phyloP scores from a whole-genome alignment of 352 stramenopile species.

The Globisporangium carolinianum region DNA sequence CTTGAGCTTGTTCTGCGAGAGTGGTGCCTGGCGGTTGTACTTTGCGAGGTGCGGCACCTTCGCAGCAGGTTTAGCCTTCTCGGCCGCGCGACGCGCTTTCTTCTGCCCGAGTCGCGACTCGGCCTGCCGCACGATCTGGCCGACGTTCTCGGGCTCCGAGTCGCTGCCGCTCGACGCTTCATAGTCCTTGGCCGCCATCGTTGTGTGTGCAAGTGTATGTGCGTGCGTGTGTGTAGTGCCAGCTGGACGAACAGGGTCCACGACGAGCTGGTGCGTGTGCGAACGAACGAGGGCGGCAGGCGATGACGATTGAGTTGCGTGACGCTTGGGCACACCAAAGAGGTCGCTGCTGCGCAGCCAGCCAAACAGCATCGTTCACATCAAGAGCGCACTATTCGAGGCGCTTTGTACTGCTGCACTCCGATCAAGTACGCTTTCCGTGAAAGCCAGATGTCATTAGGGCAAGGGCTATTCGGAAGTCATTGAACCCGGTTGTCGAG shows the following conservation, averaged over 20 bases:
- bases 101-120: constrained; percentile 50
- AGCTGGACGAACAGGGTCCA: not conserved
- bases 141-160: constrained; percentile 56
- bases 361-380: not conserved
- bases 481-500: not conserved
- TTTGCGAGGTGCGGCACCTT: constrained; percentile 69
- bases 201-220: not conserved
- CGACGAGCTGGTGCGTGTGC: not conserved
- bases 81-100: constrained; percentile 10
- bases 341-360: constrained; percentile 8
- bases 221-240: not conserved
- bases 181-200: constrained; percentile 25
- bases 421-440: not conserved
- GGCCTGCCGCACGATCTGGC: constrained; percentile 44
- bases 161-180: constrained; percentile 35
- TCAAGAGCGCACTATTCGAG: too few species aligned
- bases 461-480: not conserved
- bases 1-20: constrained; percentile 56
- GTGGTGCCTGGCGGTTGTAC: constrained; percentile 53
- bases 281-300: not conserved
- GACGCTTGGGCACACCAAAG: constrained; percentile 9
- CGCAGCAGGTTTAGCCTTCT: constrained; percentile 5
- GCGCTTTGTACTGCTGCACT: not conserved
- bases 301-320: constrained; percentile 1
- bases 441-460: constrained; percentile 1